Percentiles rank a stretch among this genome's conserved stretches.
These are phyloP conservation scores for Diaporthe sp. DNA, from an alignment of 2,329 filamentous ascomycete species.

Conservation along the genomic window DNA sequence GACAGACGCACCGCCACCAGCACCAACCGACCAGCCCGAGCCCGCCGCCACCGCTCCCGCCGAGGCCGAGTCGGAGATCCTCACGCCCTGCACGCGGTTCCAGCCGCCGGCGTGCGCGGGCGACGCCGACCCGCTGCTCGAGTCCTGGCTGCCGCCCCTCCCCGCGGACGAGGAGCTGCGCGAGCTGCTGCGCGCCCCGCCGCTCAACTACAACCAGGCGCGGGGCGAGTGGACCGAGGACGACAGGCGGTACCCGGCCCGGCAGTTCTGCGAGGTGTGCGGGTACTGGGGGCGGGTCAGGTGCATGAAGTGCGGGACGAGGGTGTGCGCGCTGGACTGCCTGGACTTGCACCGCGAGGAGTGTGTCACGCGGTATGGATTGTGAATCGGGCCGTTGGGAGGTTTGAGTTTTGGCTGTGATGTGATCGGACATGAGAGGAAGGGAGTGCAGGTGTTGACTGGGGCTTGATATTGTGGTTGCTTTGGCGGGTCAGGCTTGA, in stretches of 20 bases:
- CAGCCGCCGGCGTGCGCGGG: conserved; percentile 56
- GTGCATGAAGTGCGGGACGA: conserved; percentile 82
- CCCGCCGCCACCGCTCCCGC: conserved; percentile 44
- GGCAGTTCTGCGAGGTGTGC: conserved; percentile 80
- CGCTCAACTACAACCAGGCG: conserved; percentile 77
- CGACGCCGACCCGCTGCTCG: conserved; percentile 70
- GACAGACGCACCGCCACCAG: conserved; percentile 50
- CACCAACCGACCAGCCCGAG: conserved; percentile 28
- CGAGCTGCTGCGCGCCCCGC: conserved; percentile 72
- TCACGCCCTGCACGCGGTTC: conserved; percentile 49
- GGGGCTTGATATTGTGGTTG: not conserved
- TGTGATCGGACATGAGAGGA: no score
- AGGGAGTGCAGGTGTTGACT: not conserved
- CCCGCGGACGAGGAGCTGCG: conserved; percentile 73
- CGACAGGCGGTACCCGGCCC: conserved; percentile 43
- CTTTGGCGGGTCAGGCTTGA: not conserved
- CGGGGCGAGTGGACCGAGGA: conserved; percentile 59
- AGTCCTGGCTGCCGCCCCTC: conserved; percentile 67
- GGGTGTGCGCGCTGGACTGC: conserved; percentile 83
- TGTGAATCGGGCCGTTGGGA: conserved; percentile 44
- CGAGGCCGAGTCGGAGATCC: conserved; percentile 48
- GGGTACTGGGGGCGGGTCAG: conserved; percentile 84
- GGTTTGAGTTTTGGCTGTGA: not conserved
- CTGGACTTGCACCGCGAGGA: conserved; percentile 79
- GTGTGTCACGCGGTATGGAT: conserved; percentile 74